Evolutionary conservation across 164 flowering plant species (phyloP).

Genomic region (Stephania cephalantha): DNA sequence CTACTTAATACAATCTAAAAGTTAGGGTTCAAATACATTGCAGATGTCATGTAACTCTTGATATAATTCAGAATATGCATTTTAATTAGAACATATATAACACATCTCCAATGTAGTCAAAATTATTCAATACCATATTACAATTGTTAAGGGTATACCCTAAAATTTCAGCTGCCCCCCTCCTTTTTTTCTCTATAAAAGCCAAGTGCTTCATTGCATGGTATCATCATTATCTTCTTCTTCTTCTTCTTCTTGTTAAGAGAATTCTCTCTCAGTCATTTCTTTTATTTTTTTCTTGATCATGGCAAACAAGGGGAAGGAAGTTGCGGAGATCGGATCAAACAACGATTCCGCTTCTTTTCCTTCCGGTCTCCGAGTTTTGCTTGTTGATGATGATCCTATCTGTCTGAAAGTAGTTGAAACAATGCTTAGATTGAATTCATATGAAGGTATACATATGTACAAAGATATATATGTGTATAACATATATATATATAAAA

Average conservation of each 20-base stretch:
- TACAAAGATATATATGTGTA: conserved; percentile 8
- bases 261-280: not conserved
- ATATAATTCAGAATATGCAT: not conserved
- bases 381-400: conserved; percentile 34
- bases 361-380: conserved; percentile 23
- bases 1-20: not conserved
- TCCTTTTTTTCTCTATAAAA: not conserved
- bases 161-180: not conserved
- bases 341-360: not conserved
- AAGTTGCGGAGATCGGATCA: not conserved
- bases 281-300: not conserved
- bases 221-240: not conserved
- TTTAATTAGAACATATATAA: not conserved
- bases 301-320: not conserved
- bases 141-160: not conserved
- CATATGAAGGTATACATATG: conserved; percentile 17
- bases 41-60: not conserved
- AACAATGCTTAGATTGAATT: conserved; percentile 21
- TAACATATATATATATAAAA: too few relatives aligned
- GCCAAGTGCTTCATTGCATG: not conserved
- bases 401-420: conserved; percentile 20
- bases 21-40: not conserved
- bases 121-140: not conserved
- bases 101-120: not conserved
- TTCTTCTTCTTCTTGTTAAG: not conserved